phyloP scores from a whole-genome alignment of 1,284 basidiomycete genomes.

The Phylloboletellus chloephorus region DNA sequence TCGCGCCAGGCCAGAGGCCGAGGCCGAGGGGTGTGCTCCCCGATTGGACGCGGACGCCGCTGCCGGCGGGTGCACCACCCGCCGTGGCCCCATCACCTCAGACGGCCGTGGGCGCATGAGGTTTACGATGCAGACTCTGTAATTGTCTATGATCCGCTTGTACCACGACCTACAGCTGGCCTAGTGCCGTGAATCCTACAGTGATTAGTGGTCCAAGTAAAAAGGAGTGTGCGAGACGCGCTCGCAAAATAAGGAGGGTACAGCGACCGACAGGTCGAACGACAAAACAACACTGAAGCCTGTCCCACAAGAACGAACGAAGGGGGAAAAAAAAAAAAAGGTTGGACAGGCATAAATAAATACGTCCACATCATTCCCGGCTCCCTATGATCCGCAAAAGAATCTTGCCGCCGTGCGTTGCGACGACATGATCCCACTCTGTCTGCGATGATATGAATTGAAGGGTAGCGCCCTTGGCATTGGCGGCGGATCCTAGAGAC shows the following conservation, averaged over 20 bases:
- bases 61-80: slow-evolving; percentile 55
- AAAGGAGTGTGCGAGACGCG: neutral
- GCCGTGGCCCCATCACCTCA: slow-evolving; percentile 20
- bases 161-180: slow-evolving; percentile 6
- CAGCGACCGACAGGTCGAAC: neutral
- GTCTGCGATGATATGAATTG: slow-evolving; percentile 35
- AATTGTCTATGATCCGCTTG: slow-evolving; percentile 8
- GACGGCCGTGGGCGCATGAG: slow-evolving; percentile 30
- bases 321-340: no score
- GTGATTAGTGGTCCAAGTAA: neutral
- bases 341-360: neutral
- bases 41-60: slow-evolving; percentile 72
- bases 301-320: slow-evolving; percentile 13
- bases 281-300: slow-evolving; percentile 7
- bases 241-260: slow-evolving; percentile 4
- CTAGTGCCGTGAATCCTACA: slow-evolving; percentile 13
- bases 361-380: slow-evolving; percentile 15
- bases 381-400: slow-evolving; percentile 33
- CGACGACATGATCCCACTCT: slow-evolving; percentile 38
- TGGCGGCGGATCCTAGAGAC: slow-evolving; percentile 24
- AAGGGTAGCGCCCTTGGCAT: slow-evolving; percentile 20
- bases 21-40: slow-evolving; percentile 49
- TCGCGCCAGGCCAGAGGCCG: slow-evolving; percentile 34
- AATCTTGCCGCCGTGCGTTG: slow-evolving; percentile 24
- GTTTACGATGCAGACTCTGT: slow-evolving; percentile 1